Conservation (phyloP, 1,139 yeast species). For the Sugiyamaella xylanicola region DNA sequence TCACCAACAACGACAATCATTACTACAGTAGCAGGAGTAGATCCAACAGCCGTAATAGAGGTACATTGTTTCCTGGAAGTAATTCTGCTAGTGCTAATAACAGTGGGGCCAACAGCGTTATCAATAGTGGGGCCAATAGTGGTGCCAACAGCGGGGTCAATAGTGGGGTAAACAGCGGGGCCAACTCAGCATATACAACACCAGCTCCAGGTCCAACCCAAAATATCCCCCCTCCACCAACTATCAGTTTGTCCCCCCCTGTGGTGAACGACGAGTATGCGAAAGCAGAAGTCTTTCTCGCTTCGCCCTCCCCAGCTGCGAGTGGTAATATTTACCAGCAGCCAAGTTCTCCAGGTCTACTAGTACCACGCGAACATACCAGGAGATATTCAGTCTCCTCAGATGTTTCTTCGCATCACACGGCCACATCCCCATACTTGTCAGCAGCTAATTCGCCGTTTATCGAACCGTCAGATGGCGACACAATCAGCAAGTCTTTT, state of each 20-base stretch:
- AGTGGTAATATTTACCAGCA: neutral
- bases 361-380: slow-evolving; percentile 15
- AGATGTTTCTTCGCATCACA: slow-evolving; percentile 19
- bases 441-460: slow-evolving; percentile 26
- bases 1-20: neutral
- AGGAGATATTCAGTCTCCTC: slow-evolving; percentile 21
- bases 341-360: slow-evolving; percentile 2
- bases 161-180: neutral
- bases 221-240: slow-evolving; percentile 7
- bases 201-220: neutral
- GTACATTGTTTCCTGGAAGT: slow-evolving; percentile 2
- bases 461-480: slow-evolving; percentile 20
- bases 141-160: neutral
- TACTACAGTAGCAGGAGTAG: slow-evolving; percentile 4
- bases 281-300: neutral
- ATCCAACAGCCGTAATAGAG: slow-evolving; percentile 11
- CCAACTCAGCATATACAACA: neutral
- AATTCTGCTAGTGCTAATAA: neutral
- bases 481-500: neutral
- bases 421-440: slow-evolving; percentile 19
- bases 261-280: neutral
- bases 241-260: slow-evolving; percentile 19
- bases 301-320: neutral
- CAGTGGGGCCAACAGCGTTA: neutral
- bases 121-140: neutral